These are phyloP conservation scores for Eimeria tenella DNA, from an alignment of 169 alveolate species.

Conservation along the genomic window DNA sequence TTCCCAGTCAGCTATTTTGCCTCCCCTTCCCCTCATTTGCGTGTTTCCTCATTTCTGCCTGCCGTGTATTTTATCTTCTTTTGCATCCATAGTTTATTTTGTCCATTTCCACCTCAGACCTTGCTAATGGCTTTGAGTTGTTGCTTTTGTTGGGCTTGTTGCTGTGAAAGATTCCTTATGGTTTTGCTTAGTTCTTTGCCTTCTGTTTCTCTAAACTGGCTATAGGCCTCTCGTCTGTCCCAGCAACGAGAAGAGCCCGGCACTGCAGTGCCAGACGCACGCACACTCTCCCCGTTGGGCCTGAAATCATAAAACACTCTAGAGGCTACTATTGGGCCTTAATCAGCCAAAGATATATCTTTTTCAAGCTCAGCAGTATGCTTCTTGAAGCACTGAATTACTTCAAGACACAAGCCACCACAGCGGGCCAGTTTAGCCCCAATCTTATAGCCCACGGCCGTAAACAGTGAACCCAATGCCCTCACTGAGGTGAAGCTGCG, in stretches of 20 bases:
- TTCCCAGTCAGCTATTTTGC: neutral
- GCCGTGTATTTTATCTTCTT: too few relatives aligned
- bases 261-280: too few relatives aligned
- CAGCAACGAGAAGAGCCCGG: too few relatives aligned
- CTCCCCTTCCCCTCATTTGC: neutral
- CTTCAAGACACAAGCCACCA: too few relatives aligned
- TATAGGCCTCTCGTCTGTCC: neutral
- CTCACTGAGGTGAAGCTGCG: neutral
- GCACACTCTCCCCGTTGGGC: too few relatives aligned
- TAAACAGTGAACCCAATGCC: constrained; percentile 17
- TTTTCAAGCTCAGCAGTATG: too few relatives aligned
- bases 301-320: too few relatives aligned
- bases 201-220: neutral
- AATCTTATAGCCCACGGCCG: neutral
- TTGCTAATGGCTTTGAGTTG: neutral
- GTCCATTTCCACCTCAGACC: neutral
- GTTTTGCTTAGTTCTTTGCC: neutral
- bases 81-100: too few relatives aligned
- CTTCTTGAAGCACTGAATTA: too few relatives aligned
- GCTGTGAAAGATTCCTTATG: neutral
- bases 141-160: neutral
- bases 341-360: too few relatives aligned
- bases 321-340: too few relatives aligned
- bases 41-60: neutral
- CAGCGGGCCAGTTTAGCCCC: neutral